phyloP scores from a whole-genome alignment of 306 rosid genomes.

The Cucurbita pepo region DNA sequence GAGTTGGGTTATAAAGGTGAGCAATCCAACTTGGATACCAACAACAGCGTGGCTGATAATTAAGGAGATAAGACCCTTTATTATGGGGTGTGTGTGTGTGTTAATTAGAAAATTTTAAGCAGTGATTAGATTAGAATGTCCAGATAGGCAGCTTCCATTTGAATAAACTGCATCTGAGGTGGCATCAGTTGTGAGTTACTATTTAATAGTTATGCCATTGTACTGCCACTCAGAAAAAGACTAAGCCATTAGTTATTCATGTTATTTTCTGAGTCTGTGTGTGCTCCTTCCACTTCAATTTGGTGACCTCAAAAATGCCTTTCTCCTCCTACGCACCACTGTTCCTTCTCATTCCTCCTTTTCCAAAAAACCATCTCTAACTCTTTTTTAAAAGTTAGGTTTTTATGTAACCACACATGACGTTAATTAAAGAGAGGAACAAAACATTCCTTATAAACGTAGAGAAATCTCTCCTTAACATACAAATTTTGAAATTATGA shows the following conservation, averaged over 20 bases:
- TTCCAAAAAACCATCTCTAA: neutral
- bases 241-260: neutral
- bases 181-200: slow-evolving; percentile 4
- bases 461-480: too few relatives aligned
- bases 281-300: neutral
- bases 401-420: too few relatives aligned
- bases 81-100: neutral
- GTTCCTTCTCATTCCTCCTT: neutral
- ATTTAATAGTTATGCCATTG: neutral
- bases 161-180: neutral
- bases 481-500: too few relatives aligned
- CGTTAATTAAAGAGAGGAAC: too few relatives aligned
- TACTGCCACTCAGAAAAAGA: neutral
- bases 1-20: neutral
- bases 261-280: neutral
- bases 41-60: neutral
- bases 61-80: neutral
- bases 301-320: neutral
- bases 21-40: slow-evolving; percentile 1
- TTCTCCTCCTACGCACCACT: neutral
- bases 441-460: too few relatives aligned
- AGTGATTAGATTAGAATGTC: neutral
- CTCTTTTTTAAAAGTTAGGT: neutral
- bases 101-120: neutral
- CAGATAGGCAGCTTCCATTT: slow-evolving; percentile 4